Evolutionary conservation across 495 filamentous ascomycete genomes (phyloP), one percentile per base, ranked within the genome.

Genomic region (Saxophila tyrrhenica): DNA sequence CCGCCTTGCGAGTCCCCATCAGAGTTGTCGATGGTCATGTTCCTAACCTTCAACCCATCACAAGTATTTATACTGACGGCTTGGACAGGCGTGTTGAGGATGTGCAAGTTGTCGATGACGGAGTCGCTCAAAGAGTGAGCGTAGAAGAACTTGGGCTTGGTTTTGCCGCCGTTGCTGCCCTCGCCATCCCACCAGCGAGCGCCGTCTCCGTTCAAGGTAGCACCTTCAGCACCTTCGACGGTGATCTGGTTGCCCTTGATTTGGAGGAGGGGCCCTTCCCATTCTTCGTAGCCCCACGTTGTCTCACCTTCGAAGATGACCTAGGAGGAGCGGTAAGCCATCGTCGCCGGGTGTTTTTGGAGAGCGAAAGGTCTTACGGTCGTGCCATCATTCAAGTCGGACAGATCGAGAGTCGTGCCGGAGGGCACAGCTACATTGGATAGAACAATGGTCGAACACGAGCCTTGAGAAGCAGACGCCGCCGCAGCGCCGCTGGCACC

Each of bases 71-170:
- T 76, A 54, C 71, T 76, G 64, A 86, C 75, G 23, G 65, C 70
- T 54, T 85, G 82, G 8, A 85, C 77, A 0, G 81, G 82, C 19
- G 78, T 75, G 65, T 85, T 82, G 64, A 72, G 63, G 59, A 78
- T 65, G n/a, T 69, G 65, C 22, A 75, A 63, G 32, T 66, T 67
- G 77, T 77, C 46, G 29, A 35, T 13, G 29, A 61, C 67, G 22
- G 70, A 73, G 24, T 53, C 42, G 15, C 25, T 52, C n/a, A 59
- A 19, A 29, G 38, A 57, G 55, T 79, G 75, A 22, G 73, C 75
- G 53, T 72, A 72, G 66, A 80, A 77, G 65, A 78, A 78, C 65
- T 78, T 76, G 25, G 75, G 75, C 69, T 78, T 80, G 9, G 66
- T 76, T 66, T 74, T 75, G 50, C 76, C 77, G 35, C 77, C 76